Evolutionary conservation across 768 basidiomycete genomes (phyloP), one percentile per base, ranked within the genome.

Genomic region (Phanerodontia chrysosporium): DNA sequence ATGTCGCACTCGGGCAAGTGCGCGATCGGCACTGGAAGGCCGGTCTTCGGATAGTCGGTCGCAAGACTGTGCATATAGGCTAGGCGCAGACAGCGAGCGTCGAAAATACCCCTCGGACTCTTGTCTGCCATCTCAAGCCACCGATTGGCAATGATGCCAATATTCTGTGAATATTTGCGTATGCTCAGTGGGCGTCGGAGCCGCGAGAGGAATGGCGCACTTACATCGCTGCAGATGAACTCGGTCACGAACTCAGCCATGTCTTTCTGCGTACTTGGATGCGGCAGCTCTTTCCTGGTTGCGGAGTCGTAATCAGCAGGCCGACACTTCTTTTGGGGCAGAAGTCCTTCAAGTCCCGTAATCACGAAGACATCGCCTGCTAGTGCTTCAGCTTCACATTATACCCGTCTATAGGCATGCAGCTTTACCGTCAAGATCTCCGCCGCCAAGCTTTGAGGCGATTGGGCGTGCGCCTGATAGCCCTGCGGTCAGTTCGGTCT

Each of bases 171-270:
- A 6, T 21, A 22, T 1, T 12, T n/a, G 30, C n/a, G n/a, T 12
- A 16, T 12, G 5, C 14, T 32, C 29, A 51, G n/a, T 16, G 21
- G 28, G 27, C 49, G 9, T n/a, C 27, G 7, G 21, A 16, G n/a
- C 21, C 25, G 12, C 10, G 5, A 1, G 30, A 35, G 30, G 7
- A 16, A 35, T 3, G 32, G n/a, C 24, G 24, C 1, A 56, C 61
- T 35, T 32, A 62, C 61, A 62, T 88, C 84, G 46, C 77, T 83
- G 65, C 77, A 80, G 53, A 87, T 83, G 60, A 83, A 87, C 57
- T 88, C 83, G 58, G 82, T 76, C 1, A 88, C 78, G 64, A 88
- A 89, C 56, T 86, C 80, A 0, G 81, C 83, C 16, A 89, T 78
- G 66, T 88, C 85, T 0, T 69, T 66, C 75, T 84, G 82, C 0